Evolutionary conservation across 139 green algal genomes (phyloP).

Genomic region (Pedinophyceae sp.): DNA sequence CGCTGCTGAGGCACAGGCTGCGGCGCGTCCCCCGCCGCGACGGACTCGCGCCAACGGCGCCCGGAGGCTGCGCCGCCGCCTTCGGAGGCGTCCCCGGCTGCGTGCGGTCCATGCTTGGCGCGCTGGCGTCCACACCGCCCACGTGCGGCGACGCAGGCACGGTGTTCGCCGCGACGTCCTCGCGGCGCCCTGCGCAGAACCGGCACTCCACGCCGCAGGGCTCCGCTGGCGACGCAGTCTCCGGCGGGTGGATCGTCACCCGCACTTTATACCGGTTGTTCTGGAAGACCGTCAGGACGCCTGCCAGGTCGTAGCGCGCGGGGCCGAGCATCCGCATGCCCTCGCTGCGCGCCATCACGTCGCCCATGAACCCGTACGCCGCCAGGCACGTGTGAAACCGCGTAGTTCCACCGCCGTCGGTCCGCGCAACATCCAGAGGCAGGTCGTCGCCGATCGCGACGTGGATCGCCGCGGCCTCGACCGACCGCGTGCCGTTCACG

Average conservation of each 20-base stretch:
- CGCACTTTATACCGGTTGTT: constrained; percentile 19
- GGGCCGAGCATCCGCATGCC: constrained; percentile 47
- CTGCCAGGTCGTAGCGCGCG: constrained; percentile 35
- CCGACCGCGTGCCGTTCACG: constrained; percentile 49
- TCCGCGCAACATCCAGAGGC: constrained; percentile 49
- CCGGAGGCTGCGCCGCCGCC: no score
- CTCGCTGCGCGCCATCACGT: constrained; percentile 55
- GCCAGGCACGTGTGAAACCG: constrained; percentile 25
- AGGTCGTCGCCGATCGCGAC: constrained; percentile 63
- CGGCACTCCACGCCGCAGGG: background rate
- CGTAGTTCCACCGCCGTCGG: constrained; percentile 8
- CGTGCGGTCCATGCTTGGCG: no score
- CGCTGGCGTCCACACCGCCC: no score
- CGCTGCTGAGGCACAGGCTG: no score
- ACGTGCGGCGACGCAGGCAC: constrained; percentile 3
- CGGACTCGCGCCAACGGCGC: no score
- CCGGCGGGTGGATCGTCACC: constrained; percentile 10
- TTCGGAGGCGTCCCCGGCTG: no score
- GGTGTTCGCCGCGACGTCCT: constrained; percentile 1
- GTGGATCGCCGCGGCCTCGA: constrained; percentile 59
- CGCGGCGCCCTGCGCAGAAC: background rate
- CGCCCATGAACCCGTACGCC: constrained; percentile 65
- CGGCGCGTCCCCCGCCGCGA: no score
- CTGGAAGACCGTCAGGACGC: constrained; percentile 22
- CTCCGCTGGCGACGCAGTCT: background rate